These are phyloP conservation scores for Ganoderma sinense DNA, from an alignment of 1,284 basidiomycete genomes.

Conservation along the genomic window DNA sequence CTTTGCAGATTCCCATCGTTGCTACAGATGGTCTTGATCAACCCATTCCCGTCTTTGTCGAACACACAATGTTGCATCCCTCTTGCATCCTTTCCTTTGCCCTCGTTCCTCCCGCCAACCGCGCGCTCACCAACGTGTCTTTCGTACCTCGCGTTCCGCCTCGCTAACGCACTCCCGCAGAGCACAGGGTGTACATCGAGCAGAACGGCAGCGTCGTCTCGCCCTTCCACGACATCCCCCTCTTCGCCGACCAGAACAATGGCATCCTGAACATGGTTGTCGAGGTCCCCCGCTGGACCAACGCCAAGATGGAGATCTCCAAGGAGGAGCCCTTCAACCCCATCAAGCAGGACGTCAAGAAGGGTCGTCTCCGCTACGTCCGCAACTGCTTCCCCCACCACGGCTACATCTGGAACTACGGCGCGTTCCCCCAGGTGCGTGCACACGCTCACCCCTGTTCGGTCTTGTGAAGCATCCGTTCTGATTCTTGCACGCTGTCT, in stretches of 20 bases:
- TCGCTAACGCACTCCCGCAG: conserved; percentile 49
- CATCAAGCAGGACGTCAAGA: conserved; percentile 99
- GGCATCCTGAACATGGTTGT: conserved; percentile 99
- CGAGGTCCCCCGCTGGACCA: conserved; percentile 99
- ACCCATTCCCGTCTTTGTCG: neutral
- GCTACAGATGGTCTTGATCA: conserved; percentile 13
- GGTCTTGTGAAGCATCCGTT: conserved; percentile 1
- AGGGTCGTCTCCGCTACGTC: conserved; percentile 95
- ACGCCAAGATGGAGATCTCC: conserved; percentile 98
- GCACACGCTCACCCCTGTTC: conserved; percentile 10
- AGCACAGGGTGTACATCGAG: conserved; percentile 96
- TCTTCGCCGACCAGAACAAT: conserved; percentile 93
- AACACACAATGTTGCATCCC: neutral
- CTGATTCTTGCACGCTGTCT: neutral
- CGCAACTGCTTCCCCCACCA: conserved; percentile 99
- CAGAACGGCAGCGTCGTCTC: conserved; percentile 88
- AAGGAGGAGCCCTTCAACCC: conserved; percentile 99
- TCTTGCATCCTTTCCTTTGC: neutral
- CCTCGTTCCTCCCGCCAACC: neutral
- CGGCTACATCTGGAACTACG: conserved; percentile 99
- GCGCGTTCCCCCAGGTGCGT: conserved; percentile 92
- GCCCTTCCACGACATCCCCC: conserved; percentile 95
- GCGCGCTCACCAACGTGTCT: neutral
- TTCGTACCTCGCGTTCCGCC: neutral
- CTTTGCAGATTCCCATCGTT: conserved; percentile 1